Conservation (phyloP, 2,329 filamentous ascomycete genomes). For the Sclerotinia trifoliorum region DNA sequence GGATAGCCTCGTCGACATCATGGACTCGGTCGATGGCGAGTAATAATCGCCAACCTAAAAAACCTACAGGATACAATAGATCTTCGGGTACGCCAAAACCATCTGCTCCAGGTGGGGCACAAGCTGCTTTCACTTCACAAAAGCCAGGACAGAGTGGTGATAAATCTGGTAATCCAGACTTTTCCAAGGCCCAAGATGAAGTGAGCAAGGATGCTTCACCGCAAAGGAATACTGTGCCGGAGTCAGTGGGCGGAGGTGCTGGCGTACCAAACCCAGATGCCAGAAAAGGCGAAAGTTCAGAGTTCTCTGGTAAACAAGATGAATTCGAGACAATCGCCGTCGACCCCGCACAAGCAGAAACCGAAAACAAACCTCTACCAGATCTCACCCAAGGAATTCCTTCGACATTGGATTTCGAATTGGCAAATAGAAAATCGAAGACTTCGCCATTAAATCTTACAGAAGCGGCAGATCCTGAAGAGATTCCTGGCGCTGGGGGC, state of each 20-base stretch:
- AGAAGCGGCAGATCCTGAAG: constrained; percentile 43
- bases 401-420: constrained; percentile 81
- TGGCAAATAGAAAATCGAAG: constrained; percentile 45
- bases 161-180: constrained; percentile 29
- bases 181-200: constrained; percentile 28
- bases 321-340: constrained; percentile 42
- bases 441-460: constrained; percentile 49
- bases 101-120: constrained; percentile 24
- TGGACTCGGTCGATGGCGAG: constrained; percentile 48
- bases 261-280: constrained; percentile 28
- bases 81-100: constrained; percentile 27
- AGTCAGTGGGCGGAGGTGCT: constrained; percentile 23
- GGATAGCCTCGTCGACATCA: constrained; percentile 42
- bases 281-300: constrained; percentile 26
- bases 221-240: constrained; percentile 25
- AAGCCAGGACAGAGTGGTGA: constrained; percentile 27
- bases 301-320: constrained; percentile 32
- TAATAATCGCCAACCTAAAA: constrained; percentile 38
- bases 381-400: constrained; percentile 94
- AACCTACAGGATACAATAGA: constrained; percentile 31
- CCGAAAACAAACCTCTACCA: constrained; percentile 69
- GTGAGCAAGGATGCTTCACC: constrained; percentile 27
- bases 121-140: constrained; percentile 27
- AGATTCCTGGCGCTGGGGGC: constrained; percentile 47
- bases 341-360: constrained; percentile 45